A percentile compares a stretch with the other conserved stretches of the same genome.
These are phyloP conservation scores for Moricandia moricandioides DNA, from an alignment of 345 rosid genomes.

Conservation along the genomic window DNA sequence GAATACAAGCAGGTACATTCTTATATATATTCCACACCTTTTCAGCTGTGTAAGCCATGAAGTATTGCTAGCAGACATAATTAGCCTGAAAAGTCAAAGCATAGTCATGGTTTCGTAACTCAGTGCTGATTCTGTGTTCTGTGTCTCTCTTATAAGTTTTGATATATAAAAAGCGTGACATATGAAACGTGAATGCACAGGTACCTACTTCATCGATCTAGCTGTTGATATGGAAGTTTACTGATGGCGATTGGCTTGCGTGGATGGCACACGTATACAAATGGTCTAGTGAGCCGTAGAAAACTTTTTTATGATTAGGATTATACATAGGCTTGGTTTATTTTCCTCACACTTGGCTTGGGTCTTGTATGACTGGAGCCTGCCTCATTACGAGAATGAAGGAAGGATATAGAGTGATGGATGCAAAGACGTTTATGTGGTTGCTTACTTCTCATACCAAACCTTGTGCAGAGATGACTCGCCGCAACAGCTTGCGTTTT, in stretches of 20 bases:
- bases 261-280: neutral
- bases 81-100: neutral
- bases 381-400: constrained; percentile 62
- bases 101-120: neutral
- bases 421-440: constrained; percentile 76
- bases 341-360: neutral
- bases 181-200: neutral
- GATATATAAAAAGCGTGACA: neutral
- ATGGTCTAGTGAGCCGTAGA: neutral
- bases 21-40: neutral
- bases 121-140: neutral
- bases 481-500: constrained; percentile 41
- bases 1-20: constrained; percentile 73
- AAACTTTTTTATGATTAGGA: neutral
- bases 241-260: neutral
- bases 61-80: neutral
- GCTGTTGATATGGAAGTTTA: neutral
- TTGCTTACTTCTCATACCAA: constrained; percentile 97
- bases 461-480: constrained; percentile 80
- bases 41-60: neutral
- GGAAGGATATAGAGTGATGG: constrained; percentile 66
- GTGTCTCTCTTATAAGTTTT: neutral
- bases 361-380: too few relatives aligned
- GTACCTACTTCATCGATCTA: neutral
- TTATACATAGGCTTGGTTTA: neutral